These are phyloP conservation scores for Colletotrichum costaricense DNA, from an alignment of 2,329 filamentous ascomycete genomes.

Conservation along the genomic window DNA sequence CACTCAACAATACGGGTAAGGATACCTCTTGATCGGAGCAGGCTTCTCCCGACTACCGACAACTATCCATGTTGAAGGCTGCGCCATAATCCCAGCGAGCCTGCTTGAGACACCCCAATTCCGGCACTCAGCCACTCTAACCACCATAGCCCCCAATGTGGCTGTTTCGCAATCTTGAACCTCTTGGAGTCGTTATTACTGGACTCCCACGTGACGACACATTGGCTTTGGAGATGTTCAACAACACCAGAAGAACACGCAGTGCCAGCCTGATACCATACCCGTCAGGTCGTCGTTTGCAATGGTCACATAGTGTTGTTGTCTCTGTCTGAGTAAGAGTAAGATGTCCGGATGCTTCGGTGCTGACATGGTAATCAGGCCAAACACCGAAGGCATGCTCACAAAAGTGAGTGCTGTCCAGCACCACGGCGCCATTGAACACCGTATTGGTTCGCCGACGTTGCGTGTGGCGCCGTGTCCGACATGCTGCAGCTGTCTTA, in stretches of 20 bases:
- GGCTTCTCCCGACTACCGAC: constrained; percentile 23
- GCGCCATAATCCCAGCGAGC: constrained; percentile 11
- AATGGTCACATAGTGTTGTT: background rate
- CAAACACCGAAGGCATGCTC: background rate
- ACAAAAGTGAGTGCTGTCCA: background rate
- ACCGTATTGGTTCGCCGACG: background rate
- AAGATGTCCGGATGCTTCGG: background rate
- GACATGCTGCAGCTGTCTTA: background rate
- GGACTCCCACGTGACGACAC: background rate
- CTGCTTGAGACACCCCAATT: background rate
- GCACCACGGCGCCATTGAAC: background rate
- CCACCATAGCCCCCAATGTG: background rate
- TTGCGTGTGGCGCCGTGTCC: background rate
- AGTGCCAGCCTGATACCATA: background rate
- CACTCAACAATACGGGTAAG: too few species aligned
- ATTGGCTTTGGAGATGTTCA: background rate
- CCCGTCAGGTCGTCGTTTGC: too few species aligned
- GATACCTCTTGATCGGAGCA: background rate
- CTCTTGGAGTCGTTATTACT: background rate
- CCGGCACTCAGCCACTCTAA: constrained; percentile 20
- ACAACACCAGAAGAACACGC: background rate
- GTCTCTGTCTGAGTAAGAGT: background rate
- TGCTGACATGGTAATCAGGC: background rate
- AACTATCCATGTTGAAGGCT: constrained; percentile 3
- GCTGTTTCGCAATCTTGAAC: background rate